Base-by-base conservation (phyloP, 352 stramenopile genomes). In the Phytopythium litorale region DNA sequence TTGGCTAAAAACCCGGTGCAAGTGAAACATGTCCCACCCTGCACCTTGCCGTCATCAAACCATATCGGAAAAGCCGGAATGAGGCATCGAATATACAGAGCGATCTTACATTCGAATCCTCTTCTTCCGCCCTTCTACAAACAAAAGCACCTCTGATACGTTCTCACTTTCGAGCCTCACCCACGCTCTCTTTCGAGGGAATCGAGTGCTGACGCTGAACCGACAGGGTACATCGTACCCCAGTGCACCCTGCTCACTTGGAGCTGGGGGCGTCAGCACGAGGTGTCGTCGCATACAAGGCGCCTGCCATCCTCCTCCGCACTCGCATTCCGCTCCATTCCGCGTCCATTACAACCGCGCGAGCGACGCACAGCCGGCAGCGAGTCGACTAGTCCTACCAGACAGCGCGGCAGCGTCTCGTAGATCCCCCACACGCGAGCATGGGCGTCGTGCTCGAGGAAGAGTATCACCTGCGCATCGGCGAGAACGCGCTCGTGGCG, bases 401-500 rank as follows among this genome's bases (percentile, higher is more conserved):
- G 28, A 4, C 28, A 32, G 28, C 28, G 28, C 28, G 19, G 46
- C 25, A 32, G 28, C 28, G 28, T 32, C 28, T 32, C 28, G 3
- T 4, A 32, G 28, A 7, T 32, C 25, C 25, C 25, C 25, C 15
- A 57, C 30, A 45, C 16, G 19, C n/a, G 55, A 50, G 32, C 23
- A 78, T 78, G 71, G 60, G 74, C 19, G 65, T 74, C 45, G 70
- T 84, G 58, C 70, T 92, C 30, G 70, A 82, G 8, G 78, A 90
- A 58, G 83, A 92, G 64, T 71, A 67, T 43, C 66, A 75, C 55
- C 78, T 92, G 66, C 75, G 77, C 7, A 42, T 83, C 16, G 73
- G 68, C 19, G 83, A 92, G 68, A 93, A 93, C 65, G 67, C 67
- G 21, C 54, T 89, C 40, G 78, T 93, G 32, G 75, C 81, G 7